These are phyloP conservation scores for Graphilbum fragrans DNA, from an alignment of 2,329 filamentous ascomycete genomes.

Conservation along the genomic window DNA sequence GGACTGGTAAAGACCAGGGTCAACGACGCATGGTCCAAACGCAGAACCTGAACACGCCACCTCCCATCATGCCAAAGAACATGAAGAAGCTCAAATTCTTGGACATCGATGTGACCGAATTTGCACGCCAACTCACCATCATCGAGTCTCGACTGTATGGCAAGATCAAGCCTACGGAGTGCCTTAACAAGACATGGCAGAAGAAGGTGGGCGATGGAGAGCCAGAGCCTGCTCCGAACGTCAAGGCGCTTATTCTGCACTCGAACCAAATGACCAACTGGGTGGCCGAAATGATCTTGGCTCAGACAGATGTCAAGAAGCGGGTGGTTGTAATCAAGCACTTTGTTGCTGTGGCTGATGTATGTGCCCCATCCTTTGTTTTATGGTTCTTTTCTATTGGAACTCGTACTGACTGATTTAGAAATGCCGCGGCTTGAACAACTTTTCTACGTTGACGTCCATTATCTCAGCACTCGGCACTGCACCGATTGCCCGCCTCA, in stretches of 20 bases:
- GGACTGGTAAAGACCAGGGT: constrained; percentile 76
- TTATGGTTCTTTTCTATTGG: neutral
- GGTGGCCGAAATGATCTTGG: constrained; percentile 98
- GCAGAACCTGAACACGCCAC: constrained; percentile 66
- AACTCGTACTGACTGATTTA: constrained; percentile 23
- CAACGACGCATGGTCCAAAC: constrained; percentile 81
- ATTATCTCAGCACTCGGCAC: constrained; percentile 95
- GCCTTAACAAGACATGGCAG: constrained; percentile 97
- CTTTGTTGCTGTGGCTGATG: constrained; percentile 91
- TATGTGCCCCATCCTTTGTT: constrained; percentile 35
- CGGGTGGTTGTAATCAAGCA: constrained; percentile 96
- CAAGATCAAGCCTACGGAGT: constrained; percentile 93
- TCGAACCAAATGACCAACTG: constrained; percentile 99
- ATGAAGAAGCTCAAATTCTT: constrained; percentile 99
- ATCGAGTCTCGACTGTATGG: constrained; percentile 91
- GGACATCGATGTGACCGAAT: constrained; percentile 91
- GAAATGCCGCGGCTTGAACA: constrained; percentile 92
- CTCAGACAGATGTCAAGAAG: constrained; percentile 88
- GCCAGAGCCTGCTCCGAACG: constrained; percentile 78
- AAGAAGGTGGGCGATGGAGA: constrained; percentile 80
- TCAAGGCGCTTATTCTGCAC: constrained; percentile 92
- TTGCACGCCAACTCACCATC: constrained; percentile 93
- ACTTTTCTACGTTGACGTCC: constrained; percentile 93
- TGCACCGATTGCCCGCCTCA: constrained; percentile 85
- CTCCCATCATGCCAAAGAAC: constrained; percentile 92